Percentiles rank a stretch among this genome's conserved stretches.
These are phyloP conservation scores for Pterocarpus santalinus DNA, from an alignment of 306 rosid genomes.

Conservation along the genomic window DNA sequence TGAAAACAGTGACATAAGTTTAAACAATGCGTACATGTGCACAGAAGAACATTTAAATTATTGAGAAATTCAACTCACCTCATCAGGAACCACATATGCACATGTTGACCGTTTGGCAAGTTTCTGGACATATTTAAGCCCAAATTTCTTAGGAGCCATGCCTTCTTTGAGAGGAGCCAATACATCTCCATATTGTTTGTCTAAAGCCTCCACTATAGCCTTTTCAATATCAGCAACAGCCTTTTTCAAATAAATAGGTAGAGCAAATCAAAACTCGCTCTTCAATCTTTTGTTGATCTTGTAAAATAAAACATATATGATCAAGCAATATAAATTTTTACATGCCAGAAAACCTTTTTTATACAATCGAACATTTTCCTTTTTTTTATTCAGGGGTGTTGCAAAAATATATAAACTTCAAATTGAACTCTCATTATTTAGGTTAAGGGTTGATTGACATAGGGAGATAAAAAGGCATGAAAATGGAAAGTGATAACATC, in stretches of 20 bases:
- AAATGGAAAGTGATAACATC: conserved; percentile 26
- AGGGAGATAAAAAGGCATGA: neutral
- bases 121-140: conserved; percentile 95
- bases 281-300: neutral
- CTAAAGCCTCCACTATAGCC: conserved; percentile 88
- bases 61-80: conserved; percentile 62
- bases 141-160: conserved; percentile 90
- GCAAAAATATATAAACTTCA: neutral
- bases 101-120: conserved; percentile 81
- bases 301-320: neutral
- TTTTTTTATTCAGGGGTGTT: neutral
- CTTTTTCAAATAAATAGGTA: conserved; percentile 40
- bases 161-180: conserved; percentile 89
- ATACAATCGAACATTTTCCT: neutral
- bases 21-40: conserved; percentile 18
- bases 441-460: conserved; percentile 3
- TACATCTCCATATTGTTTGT: conserved; percentile 95
- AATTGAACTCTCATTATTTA: neutral
- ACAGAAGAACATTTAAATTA: neutral
- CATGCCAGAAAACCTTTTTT: neutral
- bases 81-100: conserved; percentile 82
- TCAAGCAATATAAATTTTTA: conserved; percentile 13
- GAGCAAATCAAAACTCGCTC: conserved; percentile 4
- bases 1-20: conserved; percentile 54
- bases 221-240: conserved; percentile 93